These are phyloP conservation scores for Lactifluus hygrophoroides DNA, from an alignment of 768 basidiomycete species.

Conservation along the genomic window DNA sequence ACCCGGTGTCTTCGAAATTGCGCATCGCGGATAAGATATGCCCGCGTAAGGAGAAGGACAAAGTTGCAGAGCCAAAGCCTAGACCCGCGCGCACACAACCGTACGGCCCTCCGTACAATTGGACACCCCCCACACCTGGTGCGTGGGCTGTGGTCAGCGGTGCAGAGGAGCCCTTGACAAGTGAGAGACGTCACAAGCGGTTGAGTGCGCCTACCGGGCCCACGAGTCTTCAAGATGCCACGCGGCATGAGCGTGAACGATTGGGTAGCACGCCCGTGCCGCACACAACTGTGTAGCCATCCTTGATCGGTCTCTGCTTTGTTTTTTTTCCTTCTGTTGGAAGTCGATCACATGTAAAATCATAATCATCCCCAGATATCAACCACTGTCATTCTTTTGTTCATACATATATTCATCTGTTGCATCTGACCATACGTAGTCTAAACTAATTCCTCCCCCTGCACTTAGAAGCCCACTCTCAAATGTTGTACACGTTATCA, in stretches of 20 bases:
- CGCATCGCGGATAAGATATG: slow-evolving; percentile 10
- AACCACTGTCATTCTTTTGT: not conserved
- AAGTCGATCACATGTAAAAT: not conserved
- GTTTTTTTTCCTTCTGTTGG: not conserved
- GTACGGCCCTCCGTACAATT: slow-evolving; percentile 20
- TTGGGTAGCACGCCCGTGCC: not conserved
- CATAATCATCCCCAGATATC: not conserved
- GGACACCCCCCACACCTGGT: slow-evolving; percentile 16
- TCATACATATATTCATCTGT: slow-evolving; percentile 8
- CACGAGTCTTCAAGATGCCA: not conserved
- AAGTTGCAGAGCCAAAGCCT: not conserved
- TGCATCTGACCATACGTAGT: not conserved
- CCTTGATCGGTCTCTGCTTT: not conserved
- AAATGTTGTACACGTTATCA: not conserved
- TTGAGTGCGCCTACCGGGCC: not conserved
- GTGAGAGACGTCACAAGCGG: not conserved
- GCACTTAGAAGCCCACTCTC: not conserved
- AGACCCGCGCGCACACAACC: slow-evolving; percentile 19
- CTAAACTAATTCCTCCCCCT: not conserved
- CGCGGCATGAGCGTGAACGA: not conserved
- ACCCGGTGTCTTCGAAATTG: not conserved
- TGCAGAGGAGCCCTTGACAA: not conserved
- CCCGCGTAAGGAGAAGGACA: slow-evolving; percentile 9
- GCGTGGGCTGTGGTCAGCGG: slow-evolving; percentile 14
- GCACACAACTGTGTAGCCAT: not conserved